Evolutionary conservation across 169 alveolate genomes (phyloP), one percentile per base, ranked within the genome.

Genomic region (Plasmodium vivax): DNA sequence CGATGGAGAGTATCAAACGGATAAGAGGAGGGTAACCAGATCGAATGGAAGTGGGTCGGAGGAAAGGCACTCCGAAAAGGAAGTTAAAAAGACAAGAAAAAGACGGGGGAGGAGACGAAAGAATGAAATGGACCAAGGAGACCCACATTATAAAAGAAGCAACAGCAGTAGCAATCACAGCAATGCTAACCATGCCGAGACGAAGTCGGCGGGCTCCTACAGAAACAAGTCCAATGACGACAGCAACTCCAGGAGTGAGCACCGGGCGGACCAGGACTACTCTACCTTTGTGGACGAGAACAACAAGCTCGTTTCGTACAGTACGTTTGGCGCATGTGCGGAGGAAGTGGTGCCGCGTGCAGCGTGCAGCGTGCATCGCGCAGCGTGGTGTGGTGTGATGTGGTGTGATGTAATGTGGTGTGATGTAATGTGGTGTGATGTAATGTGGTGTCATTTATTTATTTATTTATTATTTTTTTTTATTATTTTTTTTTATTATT

Each of bases 211-310:
- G 23, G 75, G 16, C 12, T 32, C 43, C 1, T 38, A 54, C 32
- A 71, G 77, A 12, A 51, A 43, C 30, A 23, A 19, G 1, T 9
- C 41, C 27, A 16, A 41, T 41, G 82, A 74, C 32, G 81, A 75
- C 12, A 68, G 38, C 32, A 36, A 87, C 68, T 8, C 82, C 19
- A 58, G 62, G 56, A 79, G 68, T 23, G 93, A 87, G 34, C 23
- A 30, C 23, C 36, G 72, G 43, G 58, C 19, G 14, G 93, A 87
- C 12, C 82, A 84, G 19, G 93, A 85, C 6, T 87, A 38, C 68
- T 87, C 93, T 10, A 87, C 93, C 2, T 87, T 87, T 43, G 36
- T 87, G n/a, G 93, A 87, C 45, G 93, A 87, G 72, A 87, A 87
- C 47, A 87, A 87, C 72, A 87, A 87, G 72, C 43, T 81, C 27